phyloP scores from a whole-genome alignment of 495 filamentous ascomycete species.

The Penicillium fimorum region DNA sequence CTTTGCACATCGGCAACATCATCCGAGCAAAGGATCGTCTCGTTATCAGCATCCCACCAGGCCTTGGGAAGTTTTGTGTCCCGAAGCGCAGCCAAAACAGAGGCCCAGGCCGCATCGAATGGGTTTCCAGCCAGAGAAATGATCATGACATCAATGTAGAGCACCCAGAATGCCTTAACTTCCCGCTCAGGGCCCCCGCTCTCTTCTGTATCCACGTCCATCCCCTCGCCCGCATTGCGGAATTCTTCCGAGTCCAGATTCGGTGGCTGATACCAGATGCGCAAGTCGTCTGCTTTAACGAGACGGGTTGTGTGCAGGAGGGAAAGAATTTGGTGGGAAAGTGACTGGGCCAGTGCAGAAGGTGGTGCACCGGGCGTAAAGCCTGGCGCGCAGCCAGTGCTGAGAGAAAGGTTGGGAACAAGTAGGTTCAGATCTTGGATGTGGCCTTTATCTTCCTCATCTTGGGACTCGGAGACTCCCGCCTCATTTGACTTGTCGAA shows the following conservation, averaged over 20 bases:
- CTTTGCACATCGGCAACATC: slow-evolving; percentile 43
- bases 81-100: slow-evolving; percentile 75
- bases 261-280: slow-evolving; percentile 64
- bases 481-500: slow-evolving; percentile 26
- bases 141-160: slow-evolving; percentile 90
- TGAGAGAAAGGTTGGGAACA: slow-evolving; percentile 88
- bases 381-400: slow-evolving; percentile 82
- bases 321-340: slow-evolving; percentile 71
- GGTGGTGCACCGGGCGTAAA: slow-evolving; percentile 83
- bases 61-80: slow-evolving; percentile 78
- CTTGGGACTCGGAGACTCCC: slow-evolving; percentile 17
- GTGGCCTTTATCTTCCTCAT: slow-evolving; percentile 52
- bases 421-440: slow-evolving; percentile 65
- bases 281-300: slow-evolving; percentile 59
- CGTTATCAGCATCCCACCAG: slow-evolving; percentile 80
- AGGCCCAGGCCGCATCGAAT: slow-evolving; percentile 86
- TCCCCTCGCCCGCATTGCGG: slow-evolving; percentile 44
- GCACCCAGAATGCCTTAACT: slow-evolving; percentile 84
- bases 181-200: slow-evolving; percentile 33
- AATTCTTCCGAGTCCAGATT: slow-evolving; percentile 34
- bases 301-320: slow-evolving; percentile 68
- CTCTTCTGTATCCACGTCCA: slow-evolving; percentile 40
- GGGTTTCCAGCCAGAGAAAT: slow-evolving; percentile 87
- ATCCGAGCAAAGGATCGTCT: slow-evolving; percentile 73
- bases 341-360: slow-evolving; percentile 72